These are phyloP conservation scores for Penicillium olsonii DNA, from an alignment of 2,329 filamentous ascomycete genomes.

Conservation along the genomic window DNA sequence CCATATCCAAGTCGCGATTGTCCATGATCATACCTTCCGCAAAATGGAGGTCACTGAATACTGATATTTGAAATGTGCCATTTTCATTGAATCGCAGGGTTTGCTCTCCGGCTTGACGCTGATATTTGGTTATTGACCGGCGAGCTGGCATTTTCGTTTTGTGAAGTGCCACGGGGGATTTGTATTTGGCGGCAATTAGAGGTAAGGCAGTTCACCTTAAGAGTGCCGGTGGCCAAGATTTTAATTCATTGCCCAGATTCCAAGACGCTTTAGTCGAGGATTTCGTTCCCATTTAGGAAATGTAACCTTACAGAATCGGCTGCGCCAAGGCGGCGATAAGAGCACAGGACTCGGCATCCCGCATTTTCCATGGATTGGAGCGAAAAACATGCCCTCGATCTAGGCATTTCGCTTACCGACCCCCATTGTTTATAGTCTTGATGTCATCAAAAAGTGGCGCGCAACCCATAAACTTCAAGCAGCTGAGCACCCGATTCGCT, in stretches of 20 bases:
- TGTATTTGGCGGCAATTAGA: no score
- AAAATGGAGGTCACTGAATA: conserved; percentile 72
- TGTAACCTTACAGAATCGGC: conserved; percentile 9
- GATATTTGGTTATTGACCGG: background rate
- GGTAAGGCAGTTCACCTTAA: background rate
- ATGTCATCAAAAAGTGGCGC: background rate
- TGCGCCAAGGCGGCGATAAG: background rate
- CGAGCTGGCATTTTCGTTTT: conserved; percentile 1
- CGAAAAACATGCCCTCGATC: background rate
- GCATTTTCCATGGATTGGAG: background rate
- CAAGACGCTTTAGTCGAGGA: background rate
- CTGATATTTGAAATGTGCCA: conserved; percentile 50
- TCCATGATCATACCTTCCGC: conserved; percentile 60
- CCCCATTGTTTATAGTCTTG: background rate
- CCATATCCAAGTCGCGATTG: no score
- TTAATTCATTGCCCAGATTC: background rate
- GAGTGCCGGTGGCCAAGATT: background rate
- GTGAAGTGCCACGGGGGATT: background rate
- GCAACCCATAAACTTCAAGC: background rate
- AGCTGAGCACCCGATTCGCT: background rate
- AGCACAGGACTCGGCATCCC: background rate
- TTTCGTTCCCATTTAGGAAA: background rate
- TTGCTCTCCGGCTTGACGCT: background rate
- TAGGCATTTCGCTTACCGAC: background rate
- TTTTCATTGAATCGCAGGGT: conserved; percentile 23